A percentile compares a stretch with the other conserved stretches of the same genome.
These are phyloP conservation scores for Termitomyces eurrhizus DNA, from an alignment of 768 basidiomycete genomes.

Conservation along the genomic window DNA sequence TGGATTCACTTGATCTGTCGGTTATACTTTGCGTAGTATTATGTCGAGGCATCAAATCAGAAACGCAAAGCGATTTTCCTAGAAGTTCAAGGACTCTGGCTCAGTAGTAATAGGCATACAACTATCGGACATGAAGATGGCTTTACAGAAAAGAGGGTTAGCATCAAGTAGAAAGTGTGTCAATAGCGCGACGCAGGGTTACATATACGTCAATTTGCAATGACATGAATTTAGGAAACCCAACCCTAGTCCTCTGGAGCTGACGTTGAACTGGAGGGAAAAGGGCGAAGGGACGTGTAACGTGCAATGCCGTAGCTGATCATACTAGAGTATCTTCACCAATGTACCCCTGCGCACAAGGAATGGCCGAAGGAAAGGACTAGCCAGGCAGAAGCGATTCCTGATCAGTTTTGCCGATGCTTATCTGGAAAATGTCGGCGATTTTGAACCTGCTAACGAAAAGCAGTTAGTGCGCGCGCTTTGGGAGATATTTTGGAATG, in stretches of 20 bases:
- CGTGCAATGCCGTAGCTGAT: not conserved
- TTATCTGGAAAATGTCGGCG: no score
- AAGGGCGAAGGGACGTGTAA: not conserved
- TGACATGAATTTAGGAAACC: not conserved
- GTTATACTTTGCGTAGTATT: not conserved
- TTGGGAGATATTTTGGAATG: not conserved
- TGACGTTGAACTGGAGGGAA: conserved; percentile 4
- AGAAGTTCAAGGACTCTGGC: not conserved
- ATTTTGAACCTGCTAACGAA: not conserved
- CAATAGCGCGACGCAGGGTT: not conserved
- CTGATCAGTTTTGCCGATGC: not conserved
- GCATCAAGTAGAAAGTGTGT: not conserved
- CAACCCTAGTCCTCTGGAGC: not conserved
- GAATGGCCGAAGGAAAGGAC: not conserved
- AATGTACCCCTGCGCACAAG: not conserved
- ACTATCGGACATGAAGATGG: not conserved
- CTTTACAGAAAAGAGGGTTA: not conserved
- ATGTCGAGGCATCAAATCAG: not conserved
- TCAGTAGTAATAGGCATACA: not conserved
- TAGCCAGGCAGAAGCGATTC: not conserved
- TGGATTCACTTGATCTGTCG: not conserved
- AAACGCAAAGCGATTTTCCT: not conserved
- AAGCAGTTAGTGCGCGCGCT: not conserved
- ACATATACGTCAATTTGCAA: not conserved
- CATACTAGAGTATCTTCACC: not conserved